These are phyloP conservation scores for Pichia sp. DNA, from an alignment of 1,139 yeast species.

Conservation along the genomic window DNA sequence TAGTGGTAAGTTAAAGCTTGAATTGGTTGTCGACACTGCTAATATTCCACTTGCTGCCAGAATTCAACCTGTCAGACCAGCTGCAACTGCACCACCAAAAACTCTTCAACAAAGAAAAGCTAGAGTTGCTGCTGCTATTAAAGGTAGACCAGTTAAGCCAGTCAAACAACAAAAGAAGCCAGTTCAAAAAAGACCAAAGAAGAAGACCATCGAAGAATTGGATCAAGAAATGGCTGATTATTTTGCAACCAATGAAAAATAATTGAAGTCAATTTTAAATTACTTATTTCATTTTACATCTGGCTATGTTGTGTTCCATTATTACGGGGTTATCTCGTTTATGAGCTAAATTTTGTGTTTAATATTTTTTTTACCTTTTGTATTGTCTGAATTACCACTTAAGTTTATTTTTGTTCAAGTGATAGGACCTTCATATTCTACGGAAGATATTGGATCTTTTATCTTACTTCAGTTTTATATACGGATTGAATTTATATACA, in stretches of 20 bases:
- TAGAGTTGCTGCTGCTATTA: neutral
- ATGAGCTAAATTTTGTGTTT: no score
- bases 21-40: conserved; percentile 79
- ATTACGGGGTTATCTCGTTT: no score
- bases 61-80: conserved; percentile 38
- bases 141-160: conserved; percentile 11
- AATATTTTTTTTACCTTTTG: neutral
- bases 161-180: conserved; percentile 10
- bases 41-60: conserved; percentile 69
- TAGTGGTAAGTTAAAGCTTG: conserved; percentile 67
- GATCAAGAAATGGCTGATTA: conserved; percentile 87
- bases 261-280: neutral
- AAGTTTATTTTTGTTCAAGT: no score
- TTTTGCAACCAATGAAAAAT: conserved; percentile 23
- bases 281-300: no score
- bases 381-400: no score
- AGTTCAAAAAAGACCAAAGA: conserved; percentile 23
- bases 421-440: no score
- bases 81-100: neutral
- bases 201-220: conserved; percentile 81
- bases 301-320: no score
- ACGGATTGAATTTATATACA: no score
- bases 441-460: no score
- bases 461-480: no score
- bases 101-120: neutral